phyloP scores from a whole-genome alignment of 495 filamentous ascomycete genomes.

The Annulohypoxylon stygium region DNA sequence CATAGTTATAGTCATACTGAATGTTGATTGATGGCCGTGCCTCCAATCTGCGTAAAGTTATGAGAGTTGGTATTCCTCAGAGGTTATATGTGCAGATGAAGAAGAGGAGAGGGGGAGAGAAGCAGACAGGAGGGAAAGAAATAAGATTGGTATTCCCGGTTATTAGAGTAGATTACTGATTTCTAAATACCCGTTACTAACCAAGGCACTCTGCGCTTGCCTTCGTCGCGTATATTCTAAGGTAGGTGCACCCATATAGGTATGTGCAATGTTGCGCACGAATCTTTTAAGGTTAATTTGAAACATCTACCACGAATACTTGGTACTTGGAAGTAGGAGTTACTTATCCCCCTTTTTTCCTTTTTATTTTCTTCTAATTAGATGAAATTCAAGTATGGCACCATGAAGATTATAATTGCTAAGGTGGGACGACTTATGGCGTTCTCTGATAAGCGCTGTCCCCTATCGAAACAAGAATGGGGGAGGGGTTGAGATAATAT shows the following conservation, averaged over 20 bases:
- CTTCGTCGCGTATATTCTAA: too few relatives aligned
- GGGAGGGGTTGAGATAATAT: neutral
- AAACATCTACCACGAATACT: too few relatives aligned
- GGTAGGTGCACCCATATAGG: too few relatives aligned
- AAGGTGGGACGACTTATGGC: neutral
- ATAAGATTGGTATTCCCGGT: neutral
- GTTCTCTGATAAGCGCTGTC: neutral
- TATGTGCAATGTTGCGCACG: too few relatives aligned
- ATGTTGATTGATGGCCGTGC: neutral
- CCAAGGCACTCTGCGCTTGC: neutral
- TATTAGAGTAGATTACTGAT: neutral
- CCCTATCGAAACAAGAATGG: neutral
- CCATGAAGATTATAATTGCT: too few relatives aligned
- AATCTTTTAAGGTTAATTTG: too few relatives aligned
- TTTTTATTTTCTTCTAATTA: too few relatives aligned
- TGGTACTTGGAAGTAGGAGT: too few relatives aligned
- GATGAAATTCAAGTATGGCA: too few relatives aligned
- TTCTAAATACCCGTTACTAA: neutral
- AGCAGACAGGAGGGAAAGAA: neutral
- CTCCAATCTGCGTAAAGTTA: neutral
- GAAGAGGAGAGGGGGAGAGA: neutral
- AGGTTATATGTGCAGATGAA: neutral
- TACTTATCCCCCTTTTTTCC: too few relatives aligned
- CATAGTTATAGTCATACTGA: constrained; percentile 37
- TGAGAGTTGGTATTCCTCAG: neutral